Evolutionary conservation across 2,329 filamentous ascomycete species (phyloP), one percentile per base, ranked within the genome.

Genomic region (Blastomyces percursus): DNA sequence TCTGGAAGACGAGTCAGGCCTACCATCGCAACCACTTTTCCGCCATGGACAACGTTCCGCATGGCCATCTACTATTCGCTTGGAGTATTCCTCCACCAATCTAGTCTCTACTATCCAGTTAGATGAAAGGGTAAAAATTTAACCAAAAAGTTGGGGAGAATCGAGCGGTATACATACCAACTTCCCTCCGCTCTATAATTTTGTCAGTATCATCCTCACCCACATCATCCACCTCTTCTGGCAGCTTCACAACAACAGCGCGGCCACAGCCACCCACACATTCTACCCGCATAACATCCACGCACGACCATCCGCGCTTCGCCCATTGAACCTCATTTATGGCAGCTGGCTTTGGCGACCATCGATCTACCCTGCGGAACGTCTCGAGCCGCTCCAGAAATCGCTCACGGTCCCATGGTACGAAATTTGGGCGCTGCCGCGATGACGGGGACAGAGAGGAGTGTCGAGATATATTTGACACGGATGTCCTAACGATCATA

Each of bases 311-410:
- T 0, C 93, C 93, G 63, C 89, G 81, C 78, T 93, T 96, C 0
- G 92, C 92, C 94, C 94, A 99, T 73, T 91, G 88, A 8, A 96
- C 86, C 76, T 97, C 94, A 71, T 86, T 91, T 68, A 97, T 86
- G 42, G 81, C 81, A 60, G 92, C 84, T 0, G 94, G 92, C 73
- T 97, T 97, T 0, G 90, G 89, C n/a, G 89, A 88, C 93, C 93
- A 99, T 72, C 89, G 84, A 61, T 91, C 94, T 57, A 97, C 86
- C 67, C 93, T 91, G 71, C 93, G 89, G 72, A 96, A 99, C 0
- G 91, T 95, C 64, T 88, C 88, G 35, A 99, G 80, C 30, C 94
- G 81, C 68, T 83, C 85, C 12, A 97, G 80, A 65, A 97, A 91
- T 67, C 90, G 86, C 48, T 86, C 85, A 61, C 94, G 88, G 73